Conservation (phyloP, 495 filamentous ascomycete genomes). For the Podospora pseudopauciseta region DNA sequence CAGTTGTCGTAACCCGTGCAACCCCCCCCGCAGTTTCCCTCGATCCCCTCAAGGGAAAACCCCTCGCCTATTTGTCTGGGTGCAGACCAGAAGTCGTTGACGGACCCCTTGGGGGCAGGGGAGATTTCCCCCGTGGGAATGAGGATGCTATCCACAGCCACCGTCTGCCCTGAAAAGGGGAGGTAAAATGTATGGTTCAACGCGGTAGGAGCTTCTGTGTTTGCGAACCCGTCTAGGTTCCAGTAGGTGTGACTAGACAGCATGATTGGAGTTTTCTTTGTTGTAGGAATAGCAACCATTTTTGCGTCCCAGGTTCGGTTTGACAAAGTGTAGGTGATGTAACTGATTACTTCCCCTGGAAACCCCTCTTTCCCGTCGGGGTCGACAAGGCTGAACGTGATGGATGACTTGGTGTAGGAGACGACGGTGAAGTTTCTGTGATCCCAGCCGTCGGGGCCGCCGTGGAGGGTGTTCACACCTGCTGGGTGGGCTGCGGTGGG, state of each 20-base stretch:
- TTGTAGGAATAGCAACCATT: slow-evolving; percentile 52
- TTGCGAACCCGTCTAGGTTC: slow-evolving; percentile 79
- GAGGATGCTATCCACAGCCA: slow-evolving; percentile 70
- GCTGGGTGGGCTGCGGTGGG: slow-evolving; percentile 41
- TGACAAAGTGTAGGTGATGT: slow-evolving; percentile 64
- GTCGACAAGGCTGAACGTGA: slow-evolving; percentile 79
- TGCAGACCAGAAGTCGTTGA: slow-evolving; percentile 71
- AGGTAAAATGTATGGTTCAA: slow-evolving; percentile 72
- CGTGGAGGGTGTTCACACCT: slow-evolving; percentile 71
- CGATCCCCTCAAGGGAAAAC: slow-evolving; percentile 36
- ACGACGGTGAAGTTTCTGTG: slow-evolving; percentile 76
- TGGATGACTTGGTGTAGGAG: slow-evolving; percentile 58
- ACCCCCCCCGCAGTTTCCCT: slow-evolving; percentile 58
- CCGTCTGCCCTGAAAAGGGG: slow-evolving; percentile 65
- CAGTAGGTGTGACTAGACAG: slow-evolving; percentile 70
- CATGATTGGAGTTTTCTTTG: slow-evolving; percentile 65
- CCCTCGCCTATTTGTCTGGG: slow-evolving; percentile 72
- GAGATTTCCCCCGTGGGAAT: slow-evolving; percentile 77
- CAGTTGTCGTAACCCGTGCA: slow-evolving; percentile 72
- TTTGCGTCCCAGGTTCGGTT: slow-evolving; percentile 52
- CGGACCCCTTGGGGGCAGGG: slow-evolving; percentile 52
- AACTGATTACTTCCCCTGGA: slow-evolving; percentile 73
- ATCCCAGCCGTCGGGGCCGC: slow-evolving; percentile 78
- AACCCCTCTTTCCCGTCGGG: slow-evolving; percentile 68
- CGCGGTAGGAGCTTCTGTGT: slow-evolving; percentile 55